Evolutionary conservation across 179 eudicot species (phyloP).

Genomic region (Spergularia azorica): DNA sequence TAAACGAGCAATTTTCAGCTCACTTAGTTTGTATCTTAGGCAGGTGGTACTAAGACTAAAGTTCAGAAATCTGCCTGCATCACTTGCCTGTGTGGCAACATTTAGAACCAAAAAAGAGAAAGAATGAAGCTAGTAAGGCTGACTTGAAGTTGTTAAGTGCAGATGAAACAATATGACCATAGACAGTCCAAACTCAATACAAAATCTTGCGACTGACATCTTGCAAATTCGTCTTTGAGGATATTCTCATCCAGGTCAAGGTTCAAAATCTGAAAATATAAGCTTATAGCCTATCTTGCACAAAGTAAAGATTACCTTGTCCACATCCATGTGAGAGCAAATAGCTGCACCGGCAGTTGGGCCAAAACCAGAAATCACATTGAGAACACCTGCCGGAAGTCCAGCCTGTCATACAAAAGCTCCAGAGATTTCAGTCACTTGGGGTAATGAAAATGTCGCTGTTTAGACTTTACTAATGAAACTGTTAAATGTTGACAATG

Average conservation of each 20-base stretch:
- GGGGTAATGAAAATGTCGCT: neutral
- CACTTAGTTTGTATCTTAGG: neutral
- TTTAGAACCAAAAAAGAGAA: too few relatives aligned
- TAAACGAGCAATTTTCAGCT: neutral
- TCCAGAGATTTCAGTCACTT: neutral
- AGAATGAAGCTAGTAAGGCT: neutral
- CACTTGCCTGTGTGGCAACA: too few relatives aligned
- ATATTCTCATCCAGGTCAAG: neutral
- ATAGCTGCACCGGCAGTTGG: conserved; percentile 84
- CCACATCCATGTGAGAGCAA: conserved; percentile 73
- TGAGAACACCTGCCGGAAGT: conserved; percentile 73
- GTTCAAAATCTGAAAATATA: neutral
- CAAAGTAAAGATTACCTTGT: conserved; percentile 48
- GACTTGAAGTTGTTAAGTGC: neutral
- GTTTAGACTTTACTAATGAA: neutral
- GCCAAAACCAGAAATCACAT: conserved; percentile 66
- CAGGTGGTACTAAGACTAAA: neutral
- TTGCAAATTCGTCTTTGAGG: too few relatives aligned
- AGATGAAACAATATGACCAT: neutral
- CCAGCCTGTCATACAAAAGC: conserved; percentile 50
- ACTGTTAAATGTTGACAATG: too few relatives aligned
- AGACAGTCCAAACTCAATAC: neutral
- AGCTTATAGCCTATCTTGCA: neutral
- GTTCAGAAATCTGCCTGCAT: neutral
- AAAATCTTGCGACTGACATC: neutral